Evolutionary conservation across 2,329 filamentous ascomycete species (phyloP).

Genomic region (Fusarium caatingaense): DNA sequence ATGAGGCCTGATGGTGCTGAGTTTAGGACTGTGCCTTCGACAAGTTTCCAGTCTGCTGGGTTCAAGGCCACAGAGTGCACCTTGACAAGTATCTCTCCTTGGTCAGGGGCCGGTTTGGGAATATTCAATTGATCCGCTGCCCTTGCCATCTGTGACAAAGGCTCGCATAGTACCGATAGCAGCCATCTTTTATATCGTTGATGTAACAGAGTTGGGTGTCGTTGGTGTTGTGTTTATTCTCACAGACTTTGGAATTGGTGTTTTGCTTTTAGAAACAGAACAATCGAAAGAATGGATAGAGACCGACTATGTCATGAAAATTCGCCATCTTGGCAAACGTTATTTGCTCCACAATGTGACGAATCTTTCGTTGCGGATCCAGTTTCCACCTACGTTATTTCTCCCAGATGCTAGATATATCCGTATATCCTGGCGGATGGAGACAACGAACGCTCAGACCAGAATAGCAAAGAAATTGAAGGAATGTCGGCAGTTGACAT

Average conservation of each 20-base stretch:
- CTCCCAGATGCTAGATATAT: neutral
- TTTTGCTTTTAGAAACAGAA: neutral
- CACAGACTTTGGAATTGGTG: neutral
- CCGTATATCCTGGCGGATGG: neutral
- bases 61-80: conserved; percentile 8
- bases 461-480: neutral
- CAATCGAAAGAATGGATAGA: neutral
- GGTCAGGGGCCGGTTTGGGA: no score
- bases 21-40: neutral
- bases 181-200: neutral
- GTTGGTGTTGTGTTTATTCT: accelerated
- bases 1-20: neutral
- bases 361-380: neutral
- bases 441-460: neutral
- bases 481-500: neutral
- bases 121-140: neutral
- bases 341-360: neutral
- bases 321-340: neutral
- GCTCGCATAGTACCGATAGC: conserved; percentile 9
- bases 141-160: conserved; percentile 8
- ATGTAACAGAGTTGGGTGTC: accelerated
- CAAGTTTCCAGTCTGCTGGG: conserved; percentile 17
- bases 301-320: neutral
- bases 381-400: neutral
- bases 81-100: conserved; percentile 2